Evolutionary conservation across 176 grass and related monocot genomes (phyloP), one percentile per base, ranked within the genome.

Genomic region (Paspalum notatum): DNA sequence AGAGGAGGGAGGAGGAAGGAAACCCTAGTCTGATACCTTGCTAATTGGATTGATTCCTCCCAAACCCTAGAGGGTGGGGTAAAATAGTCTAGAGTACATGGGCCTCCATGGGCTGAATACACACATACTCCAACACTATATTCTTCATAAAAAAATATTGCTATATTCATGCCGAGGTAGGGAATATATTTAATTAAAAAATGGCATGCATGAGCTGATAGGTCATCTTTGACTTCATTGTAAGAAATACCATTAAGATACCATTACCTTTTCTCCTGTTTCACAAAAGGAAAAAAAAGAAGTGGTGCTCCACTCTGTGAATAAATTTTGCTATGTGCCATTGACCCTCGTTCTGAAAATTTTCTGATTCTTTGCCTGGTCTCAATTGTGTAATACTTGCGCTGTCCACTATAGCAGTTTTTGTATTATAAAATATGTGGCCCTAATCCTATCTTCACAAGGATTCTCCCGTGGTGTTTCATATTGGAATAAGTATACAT

Each of bases 191-290:
- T 5, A 15, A 48, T 62, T 62, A 37, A n/a, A 44, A 39, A 37
- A 64, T 38, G 48, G 70, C 10, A 51, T 4, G 9, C 1, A 4
- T 66, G 47, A n/a, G 9, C 12, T n/a, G 65, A 78, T 78, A 65
- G 1, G 20, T 54, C 26, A 6, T 22, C 46, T 66, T 79, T n/a
- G 4, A 16, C 46, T 66, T 79, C n/a, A 7, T 22, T 65, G 62
- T 65, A 66, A 60, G 75, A 78, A 22, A 52, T 12, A 37, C 1
- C 25, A 52, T 79, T 79, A 4, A 42, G 32, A 17, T 41, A 57
- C 52, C 27, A 66, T 79, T 79, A 66, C 27, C 26, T 14, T 79
- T 80, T 43, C n/a, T 57, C 65, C 10, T 58, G 51, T 57, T 51
- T 77, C 58, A 51, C 44, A 12, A 64, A 50, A 21, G 13, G 13